Evolutionary conservation across 1,284 basidiomycete genomes (phyloP), one percentile per base, ranked within the genome.

Genomic region (Grifola frondosa): DNA sequence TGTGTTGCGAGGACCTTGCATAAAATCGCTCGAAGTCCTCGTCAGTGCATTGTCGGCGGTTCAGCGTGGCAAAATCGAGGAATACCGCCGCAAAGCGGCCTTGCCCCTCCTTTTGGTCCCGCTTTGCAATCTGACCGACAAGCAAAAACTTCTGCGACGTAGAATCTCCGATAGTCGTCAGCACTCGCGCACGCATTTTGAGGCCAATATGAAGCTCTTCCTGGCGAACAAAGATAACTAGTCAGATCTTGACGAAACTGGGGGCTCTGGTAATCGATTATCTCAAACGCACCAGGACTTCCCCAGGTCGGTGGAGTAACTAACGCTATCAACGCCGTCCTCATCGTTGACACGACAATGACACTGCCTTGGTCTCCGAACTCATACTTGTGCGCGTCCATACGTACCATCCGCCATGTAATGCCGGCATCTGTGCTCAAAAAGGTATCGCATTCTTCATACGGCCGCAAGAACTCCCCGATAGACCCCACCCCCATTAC

Each of bases 401-500:
- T 72, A 30, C 74, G 73, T 8, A 88, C 75, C 84, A 91, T 91
- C 23, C 59, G 71, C 96, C 96, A 99, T 0, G 79, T 81, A 6
- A 93, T 57, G 3, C 96, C 96, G 0, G 88, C 95, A 57, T 99
- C 92, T 0, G 78, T 89, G 56, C 88, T 92, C 48, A 98, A 65
- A 71, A 95, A 99, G 0, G 96, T 98, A 59, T 97, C 92, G 61
- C 90, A 88, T 26, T 97, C 88, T 37, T 89, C 84, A 61, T 99
- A 99, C 0, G 84, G 73, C 24, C 74, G 63, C 5, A 98, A 70
- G 13, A 72, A 69, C 13, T 77, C 67, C 2, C 95, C 94, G 21
- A 97, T 77, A 0, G 82, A 90, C 6, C 96, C 96, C 2, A 99
- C 93, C 24, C 88, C 96, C 89, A 99, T 96, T 24, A 93, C 85